These are phyloP conservation scores for Backusella westeae DNA, from an alignment of 192 early-diverging fungal genomes.

Conservation along the genomic window DNA sequence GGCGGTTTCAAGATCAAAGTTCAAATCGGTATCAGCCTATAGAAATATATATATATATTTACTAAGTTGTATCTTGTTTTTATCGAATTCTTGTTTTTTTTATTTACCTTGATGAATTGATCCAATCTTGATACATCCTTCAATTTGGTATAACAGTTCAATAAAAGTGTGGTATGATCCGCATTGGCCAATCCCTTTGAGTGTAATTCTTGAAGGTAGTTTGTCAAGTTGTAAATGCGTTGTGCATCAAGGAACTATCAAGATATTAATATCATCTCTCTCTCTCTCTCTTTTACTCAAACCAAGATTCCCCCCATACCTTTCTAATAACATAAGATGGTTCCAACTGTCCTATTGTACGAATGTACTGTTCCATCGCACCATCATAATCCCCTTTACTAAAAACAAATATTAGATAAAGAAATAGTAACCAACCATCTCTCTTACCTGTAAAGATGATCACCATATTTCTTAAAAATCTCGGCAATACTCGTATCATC, in stretches of 20 bases:
- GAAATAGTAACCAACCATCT: not conserved
- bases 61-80: no score
- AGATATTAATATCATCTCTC: no score
- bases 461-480: constrained; percentile 82
- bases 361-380: constrained; percentile 90
- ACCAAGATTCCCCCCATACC: constrained; percentile 10
- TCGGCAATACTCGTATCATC: constrained; percentile 84
- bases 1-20: constrained; percentile 94
- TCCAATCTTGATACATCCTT: constrained; percentile 83
- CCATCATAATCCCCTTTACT: constrained; percentile 82
- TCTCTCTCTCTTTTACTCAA: no score
- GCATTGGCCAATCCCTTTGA: constrained; percentile 81
- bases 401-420: no score
- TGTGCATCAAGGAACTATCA: constrained; percentile 78
- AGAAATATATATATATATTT: not conserved
- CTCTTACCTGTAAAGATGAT: not conserved
- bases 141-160: constrained; percentile 98
- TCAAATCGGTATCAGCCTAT: constrained; percentile 69
- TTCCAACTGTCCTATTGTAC: constrained; percentile 90
- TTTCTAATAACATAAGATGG: constrained; percentile 97
- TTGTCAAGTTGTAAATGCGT: constrained; percentile 83
- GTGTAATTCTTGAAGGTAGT: constrained; percentile 89
- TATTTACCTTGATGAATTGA: constrained; percentile 76
- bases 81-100: not conserved
- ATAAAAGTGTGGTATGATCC: constrained; percentile 93